Evolutionary conservation across 1,284 basidiomycete genomes (phyloP).

Genomic region (Marasmius fiardii): DNA sequence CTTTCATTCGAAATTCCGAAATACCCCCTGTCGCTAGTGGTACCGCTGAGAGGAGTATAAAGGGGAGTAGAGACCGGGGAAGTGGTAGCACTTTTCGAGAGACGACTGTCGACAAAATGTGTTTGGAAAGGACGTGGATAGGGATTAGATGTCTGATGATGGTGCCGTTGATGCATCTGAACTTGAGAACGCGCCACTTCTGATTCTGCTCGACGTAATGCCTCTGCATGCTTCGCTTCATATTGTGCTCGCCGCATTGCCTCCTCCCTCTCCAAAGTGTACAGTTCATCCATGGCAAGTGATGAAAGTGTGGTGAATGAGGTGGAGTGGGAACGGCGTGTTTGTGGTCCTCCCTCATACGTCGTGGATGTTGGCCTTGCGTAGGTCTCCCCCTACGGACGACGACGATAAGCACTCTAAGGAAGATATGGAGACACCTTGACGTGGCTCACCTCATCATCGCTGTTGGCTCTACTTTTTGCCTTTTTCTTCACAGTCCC

Average conservation of each 20-base stretch:
- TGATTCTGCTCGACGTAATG: conserved; percentile 76
- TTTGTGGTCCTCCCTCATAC: conserved; percentile 43
- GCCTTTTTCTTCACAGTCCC: conserved; percentile 63
- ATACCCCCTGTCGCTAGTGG: conserved; percentile 34
- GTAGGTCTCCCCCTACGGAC: conserved; percentile 63
- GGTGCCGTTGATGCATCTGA: neutral
- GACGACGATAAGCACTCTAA: conserved; percentile 14
- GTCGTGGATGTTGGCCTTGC: conserved; percentile 62
- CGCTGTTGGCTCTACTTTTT: conserved; percentile 70
- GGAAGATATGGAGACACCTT: conserved; percentile 20
- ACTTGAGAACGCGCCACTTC: conserved; percentile 45
- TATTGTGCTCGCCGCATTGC: conserved; percentile 82
- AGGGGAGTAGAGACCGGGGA: conserved; percentile 61
- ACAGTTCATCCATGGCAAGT: conserved; percentile 83
- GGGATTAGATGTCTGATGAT: conserved; percentile 2
- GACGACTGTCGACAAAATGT: conserved; percentile 24
- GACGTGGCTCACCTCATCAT: conserved; percentile 61
- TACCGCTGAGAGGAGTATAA: conserved; percentile 28
- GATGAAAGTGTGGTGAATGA: conserved; percentile 74
- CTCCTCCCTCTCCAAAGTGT: conserved; percentile 82
- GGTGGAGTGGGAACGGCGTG: conserved; percentile 32
- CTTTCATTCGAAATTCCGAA: conserved; percentile 39
- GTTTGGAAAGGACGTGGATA: neutral
- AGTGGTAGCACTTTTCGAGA: conserved; percentile 67
- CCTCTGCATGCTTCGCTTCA: conserved; percentile 77